Conservation (phyloP, 2,329 filamentous ascomycete species). For the Calcarisporium arbuscula region DNA sequence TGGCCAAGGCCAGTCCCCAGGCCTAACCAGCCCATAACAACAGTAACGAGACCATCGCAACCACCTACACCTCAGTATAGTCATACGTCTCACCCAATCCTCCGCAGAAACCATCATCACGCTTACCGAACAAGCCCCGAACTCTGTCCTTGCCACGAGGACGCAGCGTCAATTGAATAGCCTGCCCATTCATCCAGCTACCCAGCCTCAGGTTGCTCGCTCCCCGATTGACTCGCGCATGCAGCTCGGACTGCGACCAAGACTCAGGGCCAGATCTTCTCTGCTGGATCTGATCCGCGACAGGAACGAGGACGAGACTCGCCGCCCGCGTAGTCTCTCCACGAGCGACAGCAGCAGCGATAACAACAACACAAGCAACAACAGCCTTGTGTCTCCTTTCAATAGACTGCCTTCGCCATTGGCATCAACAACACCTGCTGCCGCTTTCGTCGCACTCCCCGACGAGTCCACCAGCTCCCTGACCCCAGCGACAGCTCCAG, state of each 20-base stretch:
- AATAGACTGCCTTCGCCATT: constrained; percentile 4
- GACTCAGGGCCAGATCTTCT: constrained; percentile 46
- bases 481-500: constrained; percentile 14
- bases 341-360: constrained; percentile 8
- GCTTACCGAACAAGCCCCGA: no score
- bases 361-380: constrained; percentile 1
- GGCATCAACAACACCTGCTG: constrained; percentile 1
- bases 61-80: no score
- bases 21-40: no score
- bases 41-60: no score
- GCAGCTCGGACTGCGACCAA: constrained; percentile 44
- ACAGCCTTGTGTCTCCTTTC: constrained; percentile 5
- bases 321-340: constrained; percentile 10
- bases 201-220: neutral
- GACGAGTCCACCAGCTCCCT: no score
- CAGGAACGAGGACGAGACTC: constrained; percentile 21
- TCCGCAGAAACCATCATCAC: no score
- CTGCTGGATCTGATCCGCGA: constrained; percentile 44
- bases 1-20: no score
- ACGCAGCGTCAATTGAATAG: no score
- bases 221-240: no score
- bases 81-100: no score
- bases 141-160: no score
- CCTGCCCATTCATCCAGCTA: neutral
- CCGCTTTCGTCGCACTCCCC: no score